phyloP scores from a whole-genome alignment of 192 early-diverging fungal genomes.

The Podila verticillata region DNA sequence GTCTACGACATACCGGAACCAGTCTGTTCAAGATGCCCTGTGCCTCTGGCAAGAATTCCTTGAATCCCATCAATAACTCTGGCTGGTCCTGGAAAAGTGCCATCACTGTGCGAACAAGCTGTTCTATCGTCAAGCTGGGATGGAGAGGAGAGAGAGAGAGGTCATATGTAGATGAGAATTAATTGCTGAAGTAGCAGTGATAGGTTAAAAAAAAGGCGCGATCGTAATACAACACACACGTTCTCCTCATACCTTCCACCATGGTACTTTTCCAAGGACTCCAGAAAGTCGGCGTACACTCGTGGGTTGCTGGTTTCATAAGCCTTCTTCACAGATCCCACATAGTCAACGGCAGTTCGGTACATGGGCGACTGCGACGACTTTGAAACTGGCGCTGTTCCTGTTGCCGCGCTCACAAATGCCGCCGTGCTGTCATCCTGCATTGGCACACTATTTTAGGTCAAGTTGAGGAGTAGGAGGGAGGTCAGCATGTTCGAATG shows the following conservation, averaged over 20 bases:
- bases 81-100: constrained; percentile 51
- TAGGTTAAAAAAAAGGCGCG: not conserved
- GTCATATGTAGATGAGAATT: not conserved
- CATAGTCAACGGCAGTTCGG: constrained; percentile 10
- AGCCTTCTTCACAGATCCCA: constrained; percentile 33
- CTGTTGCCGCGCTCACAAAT: constrained; percentile 19
- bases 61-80: constrained; percentile 47
- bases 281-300: constrained; percentile 39
- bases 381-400: constrained; percentile 4
- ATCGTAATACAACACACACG: not conserved
- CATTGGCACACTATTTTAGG: not conserved
- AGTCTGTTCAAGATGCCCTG: constrained; percentile 45
- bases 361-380: not conserved
- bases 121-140: constrained; percentile 29
- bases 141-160: too few relatives aligned
- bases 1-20: constrained; percentile 22
- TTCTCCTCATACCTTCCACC: constrained; percentile 20
- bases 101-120: constrained; percentile 45
- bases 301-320: constrained; percentile 37
- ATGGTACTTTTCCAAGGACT: constrained; percentile 39
- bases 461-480: not conserved
- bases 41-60: constrained; percentile 45
- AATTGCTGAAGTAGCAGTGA: not conserved
- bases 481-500: not conserved
- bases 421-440: constrained; percentile 17